A percentile compares a stretch with the other conserved stretches of the same genome.
Conservation (phyloP, 495 filamentous ascomycete genomes). For the Penicillium longicatenatum region DNA sequence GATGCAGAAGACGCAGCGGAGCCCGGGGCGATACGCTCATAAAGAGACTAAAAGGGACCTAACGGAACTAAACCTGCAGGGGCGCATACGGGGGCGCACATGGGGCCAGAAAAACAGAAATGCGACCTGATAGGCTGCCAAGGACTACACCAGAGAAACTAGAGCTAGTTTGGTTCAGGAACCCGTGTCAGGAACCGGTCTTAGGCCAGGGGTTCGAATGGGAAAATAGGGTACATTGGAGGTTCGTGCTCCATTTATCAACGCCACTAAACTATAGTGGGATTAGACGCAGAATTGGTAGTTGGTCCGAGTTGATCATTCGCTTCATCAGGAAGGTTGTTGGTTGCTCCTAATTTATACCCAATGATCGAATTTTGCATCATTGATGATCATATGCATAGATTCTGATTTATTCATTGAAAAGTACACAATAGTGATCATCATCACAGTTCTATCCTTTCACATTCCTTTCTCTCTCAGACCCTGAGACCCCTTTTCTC, state of each 20-base stretch:
- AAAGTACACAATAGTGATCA: neutral
- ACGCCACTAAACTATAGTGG: conserved; percentile 10
- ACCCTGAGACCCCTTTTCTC: neutral
- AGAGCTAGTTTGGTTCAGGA: conserved; percentile 4
- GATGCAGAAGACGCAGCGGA: neutral
- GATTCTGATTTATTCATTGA: too few species aligned
- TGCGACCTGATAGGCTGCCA: neutral
- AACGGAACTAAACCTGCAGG: neutral
- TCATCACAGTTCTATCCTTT: neutral
- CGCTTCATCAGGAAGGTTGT: neutral
- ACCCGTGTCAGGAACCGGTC: conserved; percentile 2
- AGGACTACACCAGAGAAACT: neutral
- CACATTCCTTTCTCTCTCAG: neutral
- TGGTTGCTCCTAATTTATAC: neutral
- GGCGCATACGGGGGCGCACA: neutral
- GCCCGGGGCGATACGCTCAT: neutral
- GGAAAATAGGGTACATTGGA: neutral
- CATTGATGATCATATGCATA: too few species aligned
- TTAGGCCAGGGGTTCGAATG: neutral
- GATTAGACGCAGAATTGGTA: conserved; percentile 5
- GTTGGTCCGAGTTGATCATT: neutral
- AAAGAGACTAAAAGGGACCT: neutral
- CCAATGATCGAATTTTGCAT: too few species aligned
- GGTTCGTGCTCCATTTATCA: conserved; percentile 8
- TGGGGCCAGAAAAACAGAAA: neutral